These are phyloP conservation scores for Zygotorulaspora florentina DNA, from an alignment of 805 yeast genomes.

Conservation along the genomic window DNA sequence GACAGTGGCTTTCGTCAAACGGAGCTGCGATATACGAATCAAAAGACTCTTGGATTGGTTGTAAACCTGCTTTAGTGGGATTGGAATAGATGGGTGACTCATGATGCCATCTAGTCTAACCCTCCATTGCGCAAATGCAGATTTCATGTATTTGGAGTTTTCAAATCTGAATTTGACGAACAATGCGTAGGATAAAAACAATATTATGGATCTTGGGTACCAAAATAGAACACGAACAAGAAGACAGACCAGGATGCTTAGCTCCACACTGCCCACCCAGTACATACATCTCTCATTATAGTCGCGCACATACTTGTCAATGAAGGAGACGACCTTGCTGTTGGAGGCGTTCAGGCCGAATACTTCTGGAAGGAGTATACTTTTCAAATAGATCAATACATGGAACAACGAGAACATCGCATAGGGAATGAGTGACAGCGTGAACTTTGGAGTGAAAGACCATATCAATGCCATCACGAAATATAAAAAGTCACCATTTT, in stretches of 20 bases:
- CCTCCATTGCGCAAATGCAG: slow-evolving; percentile 64
- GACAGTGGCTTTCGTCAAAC: slow-evolving; percentile 8
- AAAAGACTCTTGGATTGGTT: slow-evolving; percentile 39
- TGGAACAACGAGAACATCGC: slow-evolving; percentile 78
- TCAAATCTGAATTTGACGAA: slow-evolving; percentile 79
- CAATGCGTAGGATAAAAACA: slow-evolving; percentile 48
- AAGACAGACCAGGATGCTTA: slow-evolving; percentile 40
- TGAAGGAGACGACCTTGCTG: slow-evolving; percentile 28
- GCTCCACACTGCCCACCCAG: slow-evolving; percentile 57
- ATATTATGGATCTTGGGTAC: slow-evolving; percentile 58
- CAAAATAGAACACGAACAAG: slow-evolving; percentile 55
- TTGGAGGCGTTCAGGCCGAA: slow-evolving; percentile 22
- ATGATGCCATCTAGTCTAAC: slow-evolving; percentile 58
- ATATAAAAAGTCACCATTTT: slow-evolving; percentile 74
- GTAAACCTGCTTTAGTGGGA: slow-evolving; percentile 48
- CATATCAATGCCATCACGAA: slow-evolving; percentile 52
- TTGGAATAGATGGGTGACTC: slow-evolving; percentile 51
- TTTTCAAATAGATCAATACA: slow-evolving; percentile 63
- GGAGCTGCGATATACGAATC: slow-evolving; percentile 11
- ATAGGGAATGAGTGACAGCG: slow-evolving; percentile 68
- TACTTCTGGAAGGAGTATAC: slow-evolving; percentile 61
- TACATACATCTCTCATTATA: slow-evolving; percentile 58
- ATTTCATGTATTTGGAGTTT: slow-evolving; percentile 66
- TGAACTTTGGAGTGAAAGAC: slow-evolving; percentile 54
- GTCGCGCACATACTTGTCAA: slow-evolving; percentile 45